Conservation (phyloP, 345 rosid species). For the Bruguiera sexangula region DNA sequence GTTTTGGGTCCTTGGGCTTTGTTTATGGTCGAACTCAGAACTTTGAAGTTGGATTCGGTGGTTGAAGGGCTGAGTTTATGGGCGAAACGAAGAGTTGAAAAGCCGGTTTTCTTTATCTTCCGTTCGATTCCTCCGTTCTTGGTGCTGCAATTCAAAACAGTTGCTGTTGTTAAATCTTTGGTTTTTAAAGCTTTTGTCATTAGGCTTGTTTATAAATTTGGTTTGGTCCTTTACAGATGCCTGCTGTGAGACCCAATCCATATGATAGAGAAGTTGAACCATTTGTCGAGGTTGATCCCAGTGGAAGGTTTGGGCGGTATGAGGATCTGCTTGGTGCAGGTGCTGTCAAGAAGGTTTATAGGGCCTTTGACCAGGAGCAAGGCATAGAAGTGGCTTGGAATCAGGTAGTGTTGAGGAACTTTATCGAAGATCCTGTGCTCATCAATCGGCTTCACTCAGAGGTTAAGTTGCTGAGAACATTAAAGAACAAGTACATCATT, state of each 20-base stretch:
- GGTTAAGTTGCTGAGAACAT: constrained; percentile 54
- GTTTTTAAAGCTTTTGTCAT: constrained; percentile 1
- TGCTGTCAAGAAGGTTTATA: constrained; percentile 64
- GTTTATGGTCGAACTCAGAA: too few species aligned
- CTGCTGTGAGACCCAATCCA: constrained; percentile 37
- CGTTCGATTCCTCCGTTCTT: too few species aligned
- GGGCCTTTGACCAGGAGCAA: constrained; percentile 77
- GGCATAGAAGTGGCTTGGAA: constrained; percentile 80
- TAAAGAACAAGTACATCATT: constrained; percentile 55
- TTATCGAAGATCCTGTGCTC: constrained; percentile 44
- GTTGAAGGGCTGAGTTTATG: too few species aligned
- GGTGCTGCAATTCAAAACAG: too few species aligned
- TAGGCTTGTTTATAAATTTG: neutral
- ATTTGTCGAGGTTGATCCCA: constrained; percentile 59
- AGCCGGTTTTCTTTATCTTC: too few species aligned
- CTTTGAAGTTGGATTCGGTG: too few species aligned
- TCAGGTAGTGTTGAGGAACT: constrained; percentile 52
- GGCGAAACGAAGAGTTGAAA: too few species aligned
- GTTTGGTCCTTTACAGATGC: constrained; percentile 38
- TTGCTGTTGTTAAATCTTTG: too few species aligned
- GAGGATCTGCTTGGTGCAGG: constrained; percentile 56
- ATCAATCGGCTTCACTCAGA: constrained; percentile 57
- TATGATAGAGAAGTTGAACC: constrained; percentile 45
- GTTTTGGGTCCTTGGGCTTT: too few species aligned
- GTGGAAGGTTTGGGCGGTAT: constrained; percentile 61